Percentiles rank a stretch among this genome's conserved stretches.
phyloP scores from a whole-genome alignment of 768 basidiomycete genomes.

The Butyriboletus loyo region DNA sequence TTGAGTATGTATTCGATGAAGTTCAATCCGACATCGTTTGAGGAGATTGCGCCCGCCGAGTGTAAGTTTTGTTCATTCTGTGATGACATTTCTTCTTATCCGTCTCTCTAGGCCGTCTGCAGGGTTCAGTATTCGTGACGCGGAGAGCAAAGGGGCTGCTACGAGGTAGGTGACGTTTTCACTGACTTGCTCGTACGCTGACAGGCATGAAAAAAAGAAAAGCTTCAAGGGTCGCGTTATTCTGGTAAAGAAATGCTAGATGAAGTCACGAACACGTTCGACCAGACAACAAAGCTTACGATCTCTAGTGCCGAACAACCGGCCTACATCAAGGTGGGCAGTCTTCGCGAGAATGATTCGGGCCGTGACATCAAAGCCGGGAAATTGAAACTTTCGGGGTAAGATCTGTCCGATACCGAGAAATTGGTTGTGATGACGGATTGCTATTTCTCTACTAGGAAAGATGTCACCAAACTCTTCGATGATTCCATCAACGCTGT shows the following conservation, averaged over 20 bases:
- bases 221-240: conserved; percentile 26
- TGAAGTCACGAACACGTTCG: conserved; percentile 33
- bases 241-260: conserved; percentile 30
- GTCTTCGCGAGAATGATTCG: conserved; percentile 30
- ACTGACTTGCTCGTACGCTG: background rate
- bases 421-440: background rate
- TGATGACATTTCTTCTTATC: background rate
- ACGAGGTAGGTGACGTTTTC: conserved; percentile 24
- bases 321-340: conserved; percentile 40
- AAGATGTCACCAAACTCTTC: conserved; percentile 39
- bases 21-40: conserved; percentile 29
- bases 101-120: conserved; percentile 28
- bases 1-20: conserved; percentile 42
- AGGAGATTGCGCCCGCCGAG: conserved; percentile 34
- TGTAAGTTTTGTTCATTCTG: conserved; percentile 17
- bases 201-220: conserved; percentile 14
- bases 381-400: conserved; percentile 37
- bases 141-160: conserved; percentile 24
- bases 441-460: conserved; percentile 19
- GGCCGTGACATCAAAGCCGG: conserved; percentile 32
- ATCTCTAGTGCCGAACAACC: conserved; percentile 34
- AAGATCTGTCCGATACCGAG: background rate
- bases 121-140: conserved; percentile 38
- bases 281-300: conserved; percentile 35
- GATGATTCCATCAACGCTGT: conserved; percentile 37